phyloP scores from a whole-genome alignment of 2,329 filamentous ascomycete genomes.

The Cordyceps fumosorosea region DNA sequence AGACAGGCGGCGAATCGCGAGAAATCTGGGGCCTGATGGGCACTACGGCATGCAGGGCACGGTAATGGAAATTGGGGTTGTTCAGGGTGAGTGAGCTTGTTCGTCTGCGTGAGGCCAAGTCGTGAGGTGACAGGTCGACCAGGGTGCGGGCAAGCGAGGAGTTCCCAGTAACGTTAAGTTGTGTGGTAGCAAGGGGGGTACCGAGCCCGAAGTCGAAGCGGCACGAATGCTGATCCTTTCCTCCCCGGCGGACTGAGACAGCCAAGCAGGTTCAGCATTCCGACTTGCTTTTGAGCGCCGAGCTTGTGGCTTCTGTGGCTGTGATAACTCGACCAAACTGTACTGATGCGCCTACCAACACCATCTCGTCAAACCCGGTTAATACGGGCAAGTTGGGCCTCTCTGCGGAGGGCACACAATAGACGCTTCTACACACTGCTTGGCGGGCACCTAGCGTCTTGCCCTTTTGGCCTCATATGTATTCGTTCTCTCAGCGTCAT shows the following conservation, averaged over 20 bases:
- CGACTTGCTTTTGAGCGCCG: constrained; percentile 4
- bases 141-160: neutral
- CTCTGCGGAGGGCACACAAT: neutral
- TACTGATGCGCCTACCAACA: neutral
- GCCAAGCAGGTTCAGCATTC: neutral
- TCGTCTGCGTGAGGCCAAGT: neutral
- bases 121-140: neutral
- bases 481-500: neutral
- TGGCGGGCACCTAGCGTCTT: neutral
- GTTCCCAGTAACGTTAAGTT: neutral
- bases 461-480: neutral
- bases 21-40: constrained; percentile 3
- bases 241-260: neutral
- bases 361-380: neutral
- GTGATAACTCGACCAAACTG: neutral
- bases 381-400: neutral
- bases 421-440: neutral
- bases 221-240: constrained; percentile 4
- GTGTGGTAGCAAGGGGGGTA: neutral
- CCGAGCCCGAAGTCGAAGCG: too few species aligned
- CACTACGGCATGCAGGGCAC: constrained; percentile 8
- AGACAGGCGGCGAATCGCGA: neutral
- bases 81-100: neutral
- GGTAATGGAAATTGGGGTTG: neutral
- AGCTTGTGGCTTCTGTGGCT: neutral